Evolutionary conservation across 108 stramenopile genomes (phyloP).

Genomic region (Skeletonema menzelii): DNA sequence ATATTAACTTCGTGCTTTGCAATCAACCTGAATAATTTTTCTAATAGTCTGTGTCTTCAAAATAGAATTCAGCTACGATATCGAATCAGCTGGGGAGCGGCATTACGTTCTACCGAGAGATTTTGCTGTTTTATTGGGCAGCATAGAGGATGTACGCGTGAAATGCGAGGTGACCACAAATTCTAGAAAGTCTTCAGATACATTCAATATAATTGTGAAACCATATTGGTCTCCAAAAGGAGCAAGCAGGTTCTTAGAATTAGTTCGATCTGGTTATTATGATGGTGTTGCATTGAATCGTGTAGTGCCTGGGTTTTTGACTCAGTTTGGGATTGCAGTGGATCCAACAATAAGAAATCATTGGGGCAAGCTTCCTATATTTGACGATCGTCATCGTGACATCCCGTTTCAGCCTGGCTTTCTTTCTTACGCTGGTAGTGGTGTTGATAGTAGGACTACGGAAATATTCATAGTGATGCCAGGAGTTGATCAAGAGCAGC

Average conservation of each 20-base stretch:
- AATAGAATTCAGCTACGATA: constrained; percentile 29
- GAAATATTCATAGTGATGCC: constrained; percentile 45
- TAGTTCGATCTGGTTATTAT: constrained; percentile 46
- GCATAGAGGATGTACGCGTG: constrained; percentile 8
- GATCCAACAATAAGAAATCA: constrained; percentile 23
- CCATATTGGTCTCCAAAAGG: constrained; percentile 44
- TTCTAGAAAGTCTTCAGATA: constrained; percentile 7
- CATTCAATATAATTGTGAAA: constrained; percentile 39
- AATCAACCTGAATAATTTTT: neutral
- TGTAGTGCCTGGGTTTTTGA: constrained; percentile 70
- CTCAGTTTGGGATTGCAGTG: constrained; percentile 56
- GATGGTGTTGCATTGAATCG: constrained; percentile 76
- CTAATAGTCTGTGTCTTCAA: neutral
- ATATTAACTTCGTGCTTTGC: neutral
- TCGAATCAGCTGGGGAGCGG: neutral
- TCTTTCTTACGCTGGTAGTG: constrained; percentile 35
- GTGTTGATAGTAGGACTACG: constrained; percentile 17
- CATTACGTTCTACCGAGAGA: constrained; percentile 20
- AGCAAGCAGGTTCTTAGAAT: constrained; percentile 32
- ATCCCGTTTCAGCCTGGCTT: constrained; percentile 35
- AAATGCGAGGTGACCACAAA: constrained; percentile 4
- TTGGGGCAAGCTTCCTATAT: constrained; percentile 10
- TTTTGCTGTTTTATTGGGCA: constrained; percentile 11
- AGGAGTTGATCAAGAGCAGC: constrained; percentile 9
- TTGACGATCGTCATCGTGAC: constrained; percentile 13